Base-by-base conservation (phyloP, 805 yeast species). In the Saccharomycopsis sp. region DNA sequence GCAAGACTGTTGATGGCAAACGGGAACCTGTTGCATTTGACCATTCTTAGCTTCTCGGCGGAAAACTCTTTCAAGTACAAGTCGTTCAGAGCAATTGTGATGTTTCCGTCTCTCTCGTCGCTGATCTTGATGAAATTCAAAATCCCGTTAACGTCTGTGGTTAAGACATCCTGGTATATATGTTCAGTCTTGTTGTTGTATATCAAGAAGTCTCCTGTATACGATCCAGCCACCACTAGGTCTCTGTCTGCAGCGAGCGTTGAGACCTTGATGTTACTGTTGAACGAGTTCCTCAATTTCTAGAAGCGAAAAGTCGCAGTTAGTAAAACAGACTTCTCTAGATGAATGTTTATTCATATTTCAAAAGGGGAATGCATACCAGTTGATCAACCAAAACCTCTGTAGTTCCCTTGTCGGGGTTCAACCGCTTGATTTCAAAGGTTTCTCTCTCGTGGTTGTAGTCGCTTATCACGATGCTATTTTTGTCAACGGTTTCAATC, bases 1-100 rank as follows among this genome's bases (percentile, higher is more conserved):
- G 82, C 70, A 0, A 79, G 66, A 58, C 83, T 75, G 64, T 83
- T 83, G 7, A 79, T 68, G 0, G 86, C 79, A 67, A 78, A 79
- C 2, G 77, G 79, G 52, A 75, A 71, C 15, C 57, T 53, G 41
- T 56, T 57, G 29, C 53, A 57, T 4, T 61, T 60, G 41, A 60
- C 59, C 29, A 59, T 58, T 55, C 57, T 54, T 58, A 59, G 63
- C 8, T 67, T 65, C 0, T 41, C 54, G 23, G 75, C 55, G 64
- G 81, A 81, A 50, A 78, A 69, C 2, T 67, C 64, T 23, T 82
- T 68, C 24, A 83, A 64, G 21, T 63, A 61, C 18, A 70, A 67
- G 62, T 82, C 85, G 66, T 83, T 82, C 15, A 82, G 77, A 1
- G 84, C 79, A 18, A 81, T 69, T 12, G 37, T 29, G 1, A 76